phyloP scores from a whole-genome alignment of 306 rosid species.

The Acacia confusa region DNA sequence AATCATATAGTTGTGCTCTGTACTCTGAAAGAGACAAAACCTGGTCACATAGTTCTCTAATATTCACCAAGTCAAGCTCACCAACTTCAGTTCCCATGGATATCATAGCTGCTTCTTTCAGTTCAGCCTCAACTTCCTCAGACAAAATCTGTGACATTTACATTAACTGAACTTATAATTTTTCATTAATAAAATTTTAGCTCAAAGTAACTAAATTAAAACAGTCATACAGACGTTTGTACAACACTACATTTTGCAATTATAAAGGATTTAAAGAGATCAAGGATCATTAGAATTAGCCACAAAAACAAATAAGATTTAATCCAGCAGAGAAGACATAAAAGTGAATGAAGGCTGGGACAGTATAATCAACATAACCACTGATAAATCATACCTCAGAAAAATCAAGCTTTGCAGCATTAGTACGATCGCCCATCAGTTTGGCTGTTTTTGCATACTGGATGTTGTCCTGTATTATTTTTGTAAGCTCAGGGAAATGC shows the following conservation, averaged over 20 bases:
- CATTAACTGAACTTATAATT: not conserved
- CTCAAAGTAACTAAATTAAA: not conserved
- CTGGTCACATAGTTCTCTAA: constrained; percentile 84
- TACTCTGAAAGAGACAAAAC: constrained; percentile 88
- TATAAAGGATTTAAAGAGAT: not conserved
- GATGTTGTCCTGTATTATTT: constrained; percentile 82
- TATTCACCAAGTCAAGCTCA: constrained; percentile 83
- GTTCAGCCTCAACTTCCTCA: constrained; percentile 73
- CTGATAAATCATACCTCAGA: constrained; percentile 60
- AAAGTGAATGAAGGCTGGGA: not conserved
- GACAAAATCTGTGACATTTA: no score
- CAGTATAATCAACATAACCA: not conserved
- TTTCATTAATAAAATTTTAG: not conserved
- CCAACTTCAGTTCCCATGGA: constrained; percentile 99
- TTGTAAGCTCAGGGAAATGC: constrained; percentile 98
- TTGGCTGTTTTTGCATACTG: constrained; percentile 79
- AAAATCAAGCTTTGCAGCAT: constrained; percentile 85
- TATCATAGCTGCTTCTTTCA: constrained; percentile 85
- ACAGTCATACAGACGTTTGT: not conserved
- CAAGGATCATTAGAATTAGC: not conserved
- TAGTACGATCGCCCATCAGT: constrained; percentile 81
- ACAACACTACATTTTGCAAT: not conserved
- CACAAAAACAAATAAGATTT: not conserved
- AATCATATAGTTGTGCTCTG: constrained; percentile 85
- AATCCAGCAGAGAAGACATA: not conserved